Evolutionary conservation across 257 asterid genomes (phyloP), one percentile per base, ranked within the genome.

Genomic region (Misopates orontium): DNA sequence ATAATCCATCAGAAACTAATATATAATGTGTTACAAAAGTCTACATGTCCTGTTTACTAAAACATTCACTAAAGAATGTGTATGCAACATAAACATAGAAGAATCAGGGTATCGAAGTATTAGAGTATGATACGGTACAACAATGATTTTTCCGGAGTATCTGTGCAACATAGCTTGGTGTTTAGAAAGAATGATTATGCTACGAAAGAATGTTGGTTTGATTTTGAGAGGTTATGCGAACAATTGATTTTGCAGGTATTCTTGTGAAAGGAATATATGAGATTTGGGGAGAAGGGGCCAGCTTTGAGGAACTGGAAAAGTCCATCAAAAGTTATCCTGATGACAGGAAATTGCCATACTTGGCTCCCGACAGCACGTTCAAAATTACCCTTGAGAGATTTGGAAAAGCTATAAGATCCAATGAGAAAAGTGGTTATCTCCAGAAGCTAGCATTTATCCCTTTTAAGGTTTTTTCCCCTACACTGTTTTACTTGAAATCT

Each of bases 251-350:
- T 60, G 69, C 78, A 93, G 97, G 99, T 79, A 93, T 93, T 78
- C 97, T 93, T 42, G 88, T 93, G 62, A 93, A 86, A 75, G 99
- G 97, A 64, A 94, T 94, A 42, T 94, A 90, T 75, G 99, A 94
- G 72, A 71, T 90, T 14, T 94, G 99, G 99, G 99, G 99, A 40
- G 96, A 94, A 77, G 99, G 96, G 0, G 61, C 72, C 45, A 81
- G 60, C 77, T 85, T 83, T 69, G 93, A 86, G 86, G 97, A 90
- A 66, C 83, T 94, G 73, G 97, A 88, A 72, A 86, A 80, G 78
- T 81, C 95, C 36, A 81, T 94, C 21, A 78, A 74, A 31, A 67
- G 47, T 25, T 90, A 79, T 82, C 89, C 97, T 2, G 96, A 84
- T 49, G 96, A 82, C 48, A 73, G 77, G 66, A 88, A 80, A 80